Conservation (phyloP, 164 flowering plant species). For the Berberis thunbergii region DNA sequence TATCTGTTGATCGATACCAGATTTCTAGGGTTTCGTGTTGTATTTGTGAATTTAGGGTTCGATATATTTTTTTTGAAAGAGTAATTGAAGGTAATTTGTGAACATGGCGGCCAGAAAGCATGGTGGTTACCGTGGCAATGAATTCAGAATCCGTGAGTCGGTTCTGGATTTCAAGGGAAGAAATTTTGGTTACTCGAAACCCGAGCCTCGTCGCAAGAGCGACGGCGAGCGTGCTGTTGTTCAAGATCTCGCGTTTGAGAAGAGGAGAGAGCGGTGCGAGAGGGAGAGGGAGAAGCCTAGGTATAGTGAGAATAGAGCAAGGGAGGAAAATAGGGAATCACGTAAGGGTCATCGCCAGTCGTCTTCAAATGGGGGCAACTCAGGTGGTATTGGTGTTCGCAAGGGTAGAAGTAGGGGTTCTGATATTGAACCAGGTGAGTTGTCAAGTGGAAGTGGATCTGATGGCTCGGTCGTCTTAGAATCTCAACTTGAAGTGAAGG, state of each 20-base stretch:
- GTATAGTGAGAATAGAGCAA: slow-evolving; percentile 23
- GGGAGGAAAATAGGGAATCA: slow-evolving; percentile 24
- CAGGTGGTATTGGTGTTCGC: neutral
- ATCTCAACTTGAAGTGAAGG: slow-evolving; percentile 19
- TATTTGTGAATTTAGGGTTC: too few relatives aligned
- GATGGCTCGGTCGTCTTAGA: slow-evolving; percentile 50
- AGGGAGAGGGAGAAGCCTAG: slow-evolving; percentile 12
- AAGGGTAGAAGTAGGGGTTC: slow-evolving; percentile 9
- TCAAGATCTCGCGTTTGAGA: slow-evolving; percentile 11
- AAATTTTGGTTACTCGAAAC: slow-evolving; percentile 21
- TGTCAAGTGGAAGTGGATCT: slow-evolving; percentile 82
- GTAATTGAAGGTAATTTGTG: neutral
- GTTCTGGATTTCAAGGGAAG: slow-evolving; percentile 9
- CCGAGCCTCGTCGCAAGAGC: slow-evolving; percentile 13
- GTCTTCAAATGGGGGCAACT: neutral
- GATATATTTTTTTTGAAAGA: too few relatives aligned
- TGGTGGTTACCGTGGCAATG: slow-evolving; percentile 49
- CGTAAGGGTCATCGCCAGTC: too few relatives aligned
- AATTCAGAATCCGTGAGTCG: slow-evolving; percentile 42
- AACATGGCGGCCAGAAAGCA: slow-evolving; percentile 63
- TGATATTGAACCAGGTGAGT: slow-evolving; percentile 77
- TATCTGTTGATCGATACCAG: too few relatives aligned
- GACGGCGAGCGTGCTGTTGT: slow-evolving; percentile 19
- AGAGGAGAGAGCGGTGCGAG: slow-evolving; percentile 7
- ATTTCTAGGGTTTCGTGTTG: too few relatives aligned